Conservation (phyloP, 495 filamentous ascomycete species). For the Penicillium herquei region DNA sequence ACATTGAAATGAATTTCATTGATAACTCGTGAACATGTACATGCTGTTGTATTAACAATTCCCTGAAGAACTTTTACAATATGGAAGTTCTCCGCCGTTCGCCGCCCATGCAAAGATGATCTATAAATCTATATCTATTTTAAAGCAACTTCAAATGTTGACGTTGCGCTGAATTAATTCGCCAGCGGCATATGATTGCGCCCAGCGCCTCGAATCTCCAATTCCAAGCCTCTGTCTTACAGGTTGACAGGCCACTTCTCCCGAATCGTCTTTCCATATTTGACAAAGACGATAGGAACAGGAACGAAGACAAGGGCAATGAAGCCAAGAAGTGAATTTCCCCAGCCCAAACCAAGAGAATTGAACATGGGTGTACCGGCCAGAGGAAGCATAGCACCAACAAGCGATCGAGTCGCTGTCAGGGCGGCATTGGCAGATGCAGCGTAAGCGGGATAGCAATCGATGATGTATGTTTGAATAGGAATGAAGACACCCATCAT, state of each 20-base stretch:
- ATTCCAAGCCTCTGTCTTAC: background rate
- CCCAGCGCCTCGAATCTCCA: too few species aligned
- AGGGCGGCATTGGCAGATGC: slow-evolving; percentile 60
- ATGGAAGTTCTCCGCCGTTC: too few species aligned
- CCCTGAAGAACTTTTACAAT: too few species aligned
- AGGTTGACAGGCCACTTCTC: slow-evolving; percentile 26
- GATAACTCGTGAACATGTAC: too few species aligned
- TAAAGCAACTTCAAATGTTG: too few species aligned
- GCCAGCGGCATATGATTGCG: too few species aligned
- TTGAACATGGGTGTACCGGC: slow-evolving; percentile 62
- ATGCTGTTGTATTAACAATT: too few species aligned
- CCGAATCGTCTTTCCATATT: slow-evolving; percentile 31
- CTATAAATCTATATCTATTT: too few species aligned
- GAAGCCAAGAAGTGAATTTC: slow-evolving; percentile 64
- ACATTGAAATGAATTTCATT: too few species aligned
- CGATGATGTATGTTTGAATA: slow-evolving; percentile 37
- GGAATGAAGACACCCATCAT: slow-evolving; percentile 29
- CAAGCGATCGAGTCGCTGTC: slow-evolving; percentile 54
- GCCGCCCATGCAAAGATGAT: too few species aligned
- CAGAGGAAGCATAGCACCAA: slow-evolving; percentile 63
- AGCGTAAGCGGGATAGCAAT: slow-evolving; percentile 39
- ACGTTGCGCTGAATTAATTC: too few species aligned
- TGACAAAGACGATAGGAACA: slow-evolving; percentile 29
- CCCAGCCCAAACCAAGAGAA: slow-evolving; percentile 62
- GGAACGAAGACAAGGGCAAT: slow-evolving; percentile 54